Evolutionary conservation across 768 basidiomycete genomes (phyloP).

Genomic region (Phaffia tasmanica): DNA sequence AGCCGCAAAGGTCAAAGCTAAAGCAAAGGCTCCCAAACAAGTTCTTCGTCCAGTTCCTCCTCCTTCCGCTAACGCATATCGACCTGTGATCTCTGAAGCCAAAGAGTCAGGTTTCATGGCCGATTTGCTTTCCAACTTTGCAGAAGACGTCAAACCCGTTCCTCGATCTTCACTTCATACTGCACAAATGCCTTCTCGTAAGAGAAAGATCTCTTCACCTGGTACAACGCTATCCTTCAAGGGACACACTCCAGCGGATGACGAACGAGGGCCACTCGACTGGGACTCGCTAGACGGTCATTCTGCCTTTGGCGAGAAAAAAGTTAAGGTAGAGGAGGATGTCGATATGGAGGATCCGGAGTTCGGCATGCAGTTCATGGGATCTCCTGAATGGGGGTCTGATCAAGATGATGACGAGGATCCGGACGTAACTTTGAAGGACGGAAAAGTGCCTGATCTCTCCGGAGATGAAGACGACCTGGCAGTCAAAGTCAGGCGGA

Average conservation of each 20-base stretch:
- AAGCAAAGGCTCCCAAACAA: conserved; percentile 36
- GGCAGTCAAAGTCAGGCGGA: conserved; percentile 30
- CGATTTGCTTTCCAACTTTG: conserved; percentile 57
- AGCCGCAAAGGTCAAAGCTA: conserved; percentile 44
- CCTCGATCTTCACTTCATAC: background rate
- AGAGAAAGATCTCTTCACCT: conserved; percentile 10
- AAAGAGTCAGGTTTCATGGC: conserved; percentile 87
- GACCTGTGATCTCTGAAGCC: conserved; percentile 59
- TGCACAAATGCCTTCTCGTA: conserved; percentile 20
- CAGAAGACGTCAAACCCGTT: conserved; percentile 38
- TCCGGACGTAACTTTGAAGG: conserved; percentile 3
- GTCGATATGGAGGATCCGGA: conserved; percentile 30
- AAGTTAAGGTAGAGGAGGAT: conserved; percentile 31
- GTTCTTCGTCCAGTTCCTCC: conserved; percentile 39
- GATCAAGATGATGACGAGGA: conserved; percentile 25
- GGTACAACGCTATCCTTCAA: conserved; percentile 30
- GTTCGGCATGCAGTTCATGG: conserved; percentile 29
- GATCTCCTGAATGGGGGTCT: conserved; percentile 22
- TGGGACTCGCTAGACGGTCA: conserved; percentile 10
- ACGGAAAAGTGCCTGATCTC: conserved; percentile 8
- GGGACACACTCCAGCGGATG: conserved; percentile 33
- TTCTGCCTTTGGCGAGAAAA: conserved; percentile 30
- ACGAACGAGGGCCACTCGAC: background rate
- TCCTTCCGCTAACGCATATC: conserved; percentile 66
- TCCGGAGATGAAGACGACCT: conserved; percentile 31